Percentiles rank a stretch among this genome's conserved stretches.
These are phyloP conservation scores for Arthrocladium fulminans DNA, from an alignment of 2,329 filamentous ascomycete genomes.

Conservation along the genomic window DNA sequence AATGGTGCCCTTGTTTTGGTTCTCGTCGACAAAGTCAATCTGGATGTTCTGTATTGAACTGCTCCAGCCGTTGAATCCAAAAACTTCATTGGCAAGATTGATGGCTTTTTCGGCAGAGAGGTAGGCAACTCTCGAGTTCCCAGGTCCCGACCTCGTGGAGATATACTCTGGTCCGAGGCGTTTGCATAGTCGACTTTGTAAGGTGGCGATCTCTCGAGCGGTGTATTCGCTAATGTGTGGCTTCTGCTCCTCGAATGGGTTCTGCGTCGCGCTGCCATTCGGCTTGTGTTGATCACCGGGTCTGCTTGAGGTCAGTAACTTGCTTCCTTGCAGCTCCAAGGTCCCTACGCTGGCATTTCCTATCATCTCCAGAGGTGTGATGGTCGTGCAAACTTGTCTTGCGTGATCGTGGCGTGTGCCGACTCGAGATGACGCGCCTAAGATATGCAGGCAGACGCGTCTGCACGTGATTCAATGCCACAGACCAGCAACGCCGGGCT, in stretches of 20 bases:
- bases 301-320: constrained; percentile 7
- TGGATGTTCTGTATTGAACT: constrained; percentile 91
- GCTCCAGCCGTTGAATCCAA: constrained; percentile 97
- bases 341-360: constrained; percentile 7
- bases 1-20: constrained; percentile 65
- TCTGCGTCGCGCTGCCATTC: constrained; percentile 36
- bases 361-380: not conserved
- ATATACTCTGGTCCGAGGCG: constrained; percentile 95
- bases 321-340: not conserved
- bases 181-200: constrained; percentile 79
- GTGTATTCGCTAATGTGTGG: constrained; percentile 71
- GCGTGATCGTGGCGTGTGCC: not conserved
- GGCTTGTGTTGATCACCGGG: constrained; percentile 24
- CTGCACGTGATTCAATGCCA: not conserved
- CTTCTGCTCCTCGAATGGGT: constrained; percentile 70
- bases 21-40: constrained; percentile 89
- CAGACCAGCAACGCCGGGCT: too few relatives aligned
- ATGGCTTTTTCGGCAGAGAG: constrained; percentile 95
- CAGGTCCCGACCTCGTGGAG: constrained; percentile 72
- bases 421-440: not conserved
- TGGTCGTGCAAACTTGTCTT: not conserved
- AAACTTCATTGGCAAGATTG: constrained; percentile 85
- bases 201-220: constrained; percentile 77
- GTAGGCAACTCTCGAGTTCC: constrained; percentile 82
- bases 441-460: not conserved